Evolutionary conservation across 1,284 basidiomycete genomes (phyloP).

Genomic region (Puccinia horiana): DNA sequence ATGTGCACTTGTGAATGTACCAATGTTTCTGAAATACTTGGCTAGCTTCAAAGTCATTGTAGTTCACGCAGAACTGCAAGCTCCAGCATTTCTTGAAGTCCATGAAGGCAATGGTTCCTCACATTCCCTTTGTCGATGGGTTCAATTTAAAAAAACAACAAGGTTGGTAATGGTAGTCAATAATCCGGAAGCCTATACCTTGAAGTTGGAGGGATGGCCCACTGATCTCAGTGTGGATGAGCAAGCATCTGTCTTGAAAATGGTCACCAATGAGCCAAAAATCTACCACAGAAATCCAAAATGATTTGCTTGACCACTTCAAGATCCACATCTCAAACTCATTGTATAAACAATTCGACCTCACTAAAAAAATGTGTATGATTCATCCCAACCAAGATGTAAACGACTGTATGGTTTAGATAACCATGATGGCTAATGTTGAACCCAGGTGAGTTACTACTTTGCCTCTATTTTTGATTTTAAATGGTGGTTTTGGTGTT

Average conservation of each 20-base stretch:
- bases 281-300: conserved; percentile 10
- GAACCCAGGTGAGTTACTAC: neutral
- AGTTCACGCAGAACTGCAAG: neutral
- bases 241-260: neutral
- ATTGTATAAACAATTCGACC: neutral
- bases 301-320: neutral
- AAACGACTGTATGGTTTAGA: neutral
- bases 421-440: neutral
- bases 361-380: neutral
- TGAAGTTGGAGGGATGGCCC: neutral
- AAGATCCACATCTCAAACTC: neutral
- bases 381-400: neutral
- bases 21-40: neutral
- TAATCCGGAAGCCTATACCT: neutral
- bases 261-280: neutral
- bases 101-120: neutral
- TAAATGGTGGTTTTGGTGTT: too few relatives aligned
- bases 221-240: neutral
- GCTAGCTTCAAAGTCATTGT: neutral
- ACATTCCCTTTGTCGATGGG: neutral
- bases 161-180: neutral
- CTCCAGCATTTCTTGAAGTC: neutral
- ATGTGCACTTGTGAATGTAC: too few relatives aligned
- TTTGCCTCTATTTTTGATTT: too few relatives aligned
- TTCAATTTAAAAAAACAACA: neutral